Evolutionary conservation across 2,329 filamentous ascomycete species (phyloP).

Genomic region (Colletotrichum sidae): DNA sequence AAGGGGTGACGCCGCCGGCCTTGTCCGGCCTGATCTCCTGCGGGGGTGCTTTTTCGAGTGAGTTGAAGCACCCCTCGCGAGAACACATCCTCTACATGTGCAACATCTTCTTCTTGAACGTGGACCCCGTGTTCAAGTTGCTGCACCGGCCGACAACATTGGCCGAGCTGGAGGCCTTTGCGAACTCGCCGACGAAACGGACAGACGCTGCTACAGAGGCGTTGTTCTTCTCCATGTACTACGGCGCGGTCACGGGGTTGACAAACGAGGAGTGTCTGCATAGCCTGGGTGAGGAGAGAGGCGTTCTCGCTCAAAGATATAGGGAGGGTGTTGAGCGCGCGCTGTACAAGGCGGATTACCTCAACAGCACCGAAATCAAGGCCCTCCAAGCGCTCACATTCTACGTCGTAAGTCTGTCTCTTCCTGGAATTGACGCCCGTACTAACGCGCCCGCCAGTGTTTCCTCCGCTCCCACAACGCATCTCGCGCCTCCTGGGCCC

Average conservation of each 20-base stretch:
- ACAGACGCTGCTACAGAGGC: constrained; percentile 46
- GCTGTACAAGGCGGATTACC: constrained; percentile 56
- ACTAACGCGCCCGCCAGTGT: constrained; percentile 38
- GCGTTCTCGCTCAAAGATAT: constrained; percentile 46
- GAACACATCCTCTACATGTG: constrained; percentile 52
- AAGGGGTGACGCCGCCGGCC: constrained; percentile 39
- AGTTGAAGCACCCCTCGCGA: constrained; percentile 48
- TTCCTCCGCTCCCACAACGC: constrained; percentile 52
- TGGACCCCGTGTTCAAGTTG: constrained; percentile 58
- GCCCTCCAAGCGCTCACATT: constrained; percentile 55
- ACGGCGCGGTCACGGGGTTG: constrained; percentile 52
- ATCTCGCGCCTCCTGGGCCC: constrained; percentile 55
- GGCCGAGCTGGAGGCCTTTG: constrained; percentile 43
- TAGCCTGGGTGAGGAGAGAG: constrained; percentile 49
- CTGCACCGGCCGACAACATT: constrained; percentile 55
- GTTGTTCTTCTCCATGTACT: constrained; percentile 57
- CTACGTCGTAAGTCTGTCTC: constrained; percentile 47
- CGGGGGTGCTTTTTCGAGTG: constrained; percentile 8
- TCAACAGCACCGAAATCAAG: constrained; percentile 53
- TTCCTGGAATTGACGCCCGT: neutral
- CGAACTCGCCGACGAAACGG: constrained; percentile 40
- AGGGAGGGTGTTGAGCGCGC: constrained; percentile 51
- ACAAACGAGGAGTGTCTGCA: constrained; percentile 44
- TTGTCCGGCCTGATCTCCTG: constrained; percentile 43
- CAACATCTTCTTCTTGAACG: constrained; percentile 51